Base-by-base conservation (phyloP, 2,329 filamentous ascomycete genomes). In the Ophiocordyceps camponoti-saundersi region DNA sequence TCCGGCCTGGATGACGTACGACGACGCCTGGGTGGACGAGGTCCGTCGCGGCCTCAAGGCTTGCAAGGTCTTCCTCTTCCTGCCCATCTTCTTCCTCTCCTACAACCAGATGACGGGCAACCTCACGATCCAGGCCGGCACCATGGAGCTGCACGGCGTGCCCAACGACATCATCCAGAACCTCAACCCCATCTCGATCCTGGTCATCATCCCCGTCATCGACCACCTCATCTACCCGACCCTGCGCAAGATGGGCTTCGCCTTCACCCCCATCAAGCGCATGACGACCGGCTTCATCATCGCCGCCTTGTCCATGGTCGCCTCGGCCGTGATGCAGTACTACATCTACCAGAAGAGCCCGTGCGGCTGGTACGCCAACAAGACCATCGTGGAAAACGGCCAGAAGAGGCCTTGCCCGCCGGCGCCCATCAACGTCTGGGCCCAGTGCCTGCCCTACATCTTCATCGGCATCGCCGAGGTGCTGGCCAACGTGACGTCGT, bases 21-120 rank as follows among this genome's bases (percentile, higher is more conserved):
- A 90, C 51, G 85, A 90, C 53, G 76, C 77, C 46, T 90, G 84
- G 83, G 84, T 90, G 32, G 83, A 87, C 58, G 82, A 89, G 58
- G 78, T 88, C 44, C 71, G 71, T 46, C 80, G 83, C 62, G 83
- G 82, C 50, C 67, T 84, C 48, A 69, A 73, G 54, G 80, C 81
- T 48, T 85, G 80, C 67, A 70, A 75, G 52, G 82, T 86, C 32
- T 89, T 85, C 62, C 62, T 79, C 51, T 86, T 81, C 68, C 73
- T 80, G 48, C 81, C 82, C 40, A 71, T 79, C 52, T 78, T 75
- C 63, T 77, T 73, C 67, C 63, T 73, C 47, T 67, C 69, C 26
- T 77, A 77, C 60, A 74, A 73, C 62, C 73, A 79, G 60, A 71
- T 80, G 61, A 75, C 71, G 45, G 72, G 69, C 58, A 79, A 79